phyloP scores from a whole-genome alignment of 2,329 filamentous ascomycete genomes.

The Cercospora sojina region DNA sequence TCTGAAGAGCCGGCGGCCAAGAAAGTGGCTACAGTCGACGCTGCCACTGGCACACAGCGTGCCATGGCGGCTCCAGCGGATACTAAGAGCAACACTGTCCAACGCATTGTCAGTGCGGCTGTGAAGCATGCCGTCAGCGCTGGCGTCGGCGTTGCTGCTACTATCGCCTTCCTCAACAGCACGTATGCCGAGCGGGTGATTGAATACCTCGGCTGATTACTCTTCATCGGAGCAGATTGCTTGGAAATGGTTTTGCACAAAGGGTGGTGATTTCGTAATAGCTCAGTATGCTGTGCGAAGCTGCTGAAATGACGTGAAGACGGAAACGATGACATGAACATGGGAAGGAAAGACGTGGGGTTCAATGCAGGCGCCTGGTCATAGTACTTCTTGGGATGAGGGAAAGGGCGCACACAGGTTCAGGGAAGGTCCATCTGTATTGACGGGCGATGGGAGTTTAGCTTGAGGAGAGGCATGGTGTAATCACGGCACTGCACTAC shows the following conservation, averaged over 20 bases:
- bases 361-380: neutral
- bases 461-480: neutral
- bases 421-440: neutral
- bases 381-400: neutral
- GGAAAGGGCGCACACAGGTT: neutral
- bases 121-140: conserved; percentile 26
- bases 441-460: neutral
- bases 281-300: neutral
- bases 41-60: conserved; percentile 11
- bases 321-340: neutral
- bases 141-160: conserved; percentile 28
- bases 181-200: conserved; percentile 30
- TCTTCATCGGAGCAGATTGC: neutral
- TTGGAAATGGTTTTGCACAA: neutral
- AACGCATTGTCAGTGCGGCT: conserved; percentile 15
- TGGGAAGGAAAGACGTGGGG: neutral
- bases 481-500: neutral
- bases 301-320: neutral
- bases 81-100: conserved; percentile 12
- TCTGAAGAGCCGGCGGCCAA: conserved; percentile 14
- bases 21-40: conserved; percentile 13
- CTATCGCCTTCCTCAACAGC: conserved; percentile 32
- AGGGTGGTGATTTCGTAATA: neutral
- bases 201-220: conserved; percentile 25
- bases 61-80: conserved; percentile 1